Evolutionary conservation across 192 early-diverging fungal species (phyloP).

Genomic region (Coemansia sp.): DNA sequence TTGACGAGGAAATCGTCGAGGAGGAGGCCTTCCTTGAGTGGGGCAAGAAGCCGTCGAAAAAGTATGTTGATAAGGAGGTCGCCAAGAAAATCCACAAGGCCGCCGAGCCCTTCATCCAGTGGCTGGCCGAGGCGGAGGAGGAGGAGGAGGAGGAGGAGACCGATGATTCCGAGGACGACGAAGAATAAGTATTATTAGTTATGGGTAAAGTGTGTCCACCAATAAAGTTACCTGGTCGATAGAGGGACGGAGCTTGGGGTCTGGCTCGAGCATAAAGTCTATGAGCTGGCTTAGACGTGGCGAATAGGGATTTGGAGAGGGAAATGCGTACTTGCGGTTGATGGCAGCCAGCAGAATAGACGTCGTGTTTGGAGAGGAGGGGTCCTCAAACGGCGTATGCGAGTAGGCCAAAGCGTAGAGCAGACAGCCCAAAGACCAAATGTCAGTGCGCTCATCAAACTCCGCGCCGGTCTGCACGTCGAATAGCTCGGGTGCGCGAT

Average conservation of each 20-base stretch:
- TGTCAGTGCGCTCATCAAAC: slow-evolving; percentile 70
- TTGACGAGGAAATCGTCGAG: slow-evolving; percentile 86
- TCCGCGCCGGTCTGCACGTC: slow-evolving; percentile 64
- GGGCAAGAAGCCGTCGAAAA: slow-evolving; percentile 79
- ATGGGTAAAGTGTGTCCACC: slow-evolving; percentile 24
- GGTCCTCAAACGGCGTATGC: slow-evolving; percentile 68
- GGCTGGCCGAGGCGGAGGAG: slow-evolving; percentile 87
- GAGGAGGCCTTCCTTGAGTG: slow-evolving; percentile 89
- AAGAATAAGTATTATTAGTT: not conserved
- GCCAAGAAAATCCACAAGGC: slow-evolving; percentile 80
- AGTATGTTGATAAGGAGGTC: slow-evolving; percentile 80
- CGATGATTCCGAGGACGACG: slow-evolving; percentile 47
- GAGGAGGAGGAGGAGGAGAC: slow-evolving; percentile 78
- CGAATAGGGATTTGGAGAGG: slow-evolving; percentile 56
- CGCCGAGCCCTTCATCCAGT: slow-evolving; percentile 85
- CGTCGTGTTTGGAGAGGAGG: slow-evolving; percentile 59
- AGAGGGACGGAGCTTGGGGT: slow-evolving; percentile 58
- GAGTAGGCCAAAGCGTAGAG: slow-evolving; percentile 71
- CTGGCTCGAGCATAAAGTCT: slow-evolving; percentile 60
- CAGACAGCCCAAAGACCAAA: slow-evolving; percentile 77
- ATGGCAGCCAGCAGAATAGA: slow-evolving; percentile 71
- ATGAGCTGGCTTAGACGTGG: slow-evolving; percentile 56
- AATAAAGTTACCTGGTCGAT: slow-evolving; percentile 58
- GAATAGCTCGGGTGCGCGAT: slow-evolving; percentile 76
- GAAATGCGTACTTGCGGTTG: slow-evolving; percentile 61